Percentiles rank a stretch among this genome's conserved stretches.
Conservation (phyloP, 495 filamentous ascomycete species). For the Podospora bellae-mahoneyi region DNA sequence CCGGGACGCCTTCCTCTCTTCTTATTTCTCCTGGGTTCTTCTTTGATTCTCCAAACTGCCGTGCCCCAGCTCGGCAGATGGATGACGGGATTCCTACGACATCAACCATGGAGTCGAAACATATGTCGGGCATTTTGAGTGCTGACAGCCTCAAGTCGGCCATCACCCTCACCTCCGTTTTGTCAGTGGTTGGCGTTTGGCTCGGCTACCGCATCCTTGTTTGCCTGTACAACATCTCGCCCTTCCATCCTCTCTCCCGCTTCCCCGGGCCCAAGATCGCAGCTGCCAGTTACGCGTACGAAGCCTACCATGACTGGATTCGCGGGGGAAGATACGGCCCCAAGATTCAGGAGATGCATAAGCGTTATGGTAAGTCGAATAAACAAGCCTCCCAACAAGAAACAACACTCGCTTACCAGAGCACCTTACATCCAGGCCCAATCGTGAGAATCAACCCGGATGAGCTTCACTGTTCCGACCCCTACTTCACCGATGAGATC, state of each 20-base stretch:
- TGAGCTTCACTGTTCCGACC: conserved; percentile 35
- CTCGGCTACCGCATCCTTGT: conserved; percentile 24
- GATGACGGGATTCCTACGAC: not conserved
- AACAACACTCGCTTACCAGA: not conserved
- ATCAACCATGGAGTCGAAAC: conserved; percentile 5
- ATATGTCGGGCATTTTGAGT: not conserved
- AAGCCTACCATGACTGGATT: conserved; percentile 52
- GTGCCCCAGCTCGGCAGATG: conserved; percentile 5
- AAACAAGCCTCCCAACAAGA: not conserved
- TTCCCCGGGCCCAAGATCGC: conserved; percentile 51
- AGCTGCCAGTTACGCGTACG: conserved; percentile 43
- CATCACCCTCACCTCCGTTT: conserved; percentile 9
- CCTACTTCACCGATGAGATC: conserved; percentile 33
- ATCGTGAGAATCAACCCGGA: conserved; percentile 39
- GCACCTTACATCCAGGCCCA: conserved; percentile 23
- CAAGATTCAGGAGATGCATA: conserved; percentile 48
- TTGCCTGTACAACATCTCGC: conserved; percentile 32
- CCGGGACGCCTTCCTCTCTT: not conserved
- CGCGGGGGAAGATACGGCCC: conserved; percentile 44
- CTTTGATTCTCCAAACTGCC: not conserved
- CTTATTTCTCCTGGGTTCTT: not conserved
- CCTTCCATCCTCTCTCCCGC: conserved; percentile 31
- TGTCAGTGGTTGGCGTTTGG: conserved; percentile 24
- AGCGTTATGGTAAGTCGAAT: conserved; percentile 33
- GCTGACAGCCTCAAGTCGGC: not conserved